Base-by-base conservation (phyloP, 805 yeast species). In the Wickerhamomyces sydowiorum region DNA sequence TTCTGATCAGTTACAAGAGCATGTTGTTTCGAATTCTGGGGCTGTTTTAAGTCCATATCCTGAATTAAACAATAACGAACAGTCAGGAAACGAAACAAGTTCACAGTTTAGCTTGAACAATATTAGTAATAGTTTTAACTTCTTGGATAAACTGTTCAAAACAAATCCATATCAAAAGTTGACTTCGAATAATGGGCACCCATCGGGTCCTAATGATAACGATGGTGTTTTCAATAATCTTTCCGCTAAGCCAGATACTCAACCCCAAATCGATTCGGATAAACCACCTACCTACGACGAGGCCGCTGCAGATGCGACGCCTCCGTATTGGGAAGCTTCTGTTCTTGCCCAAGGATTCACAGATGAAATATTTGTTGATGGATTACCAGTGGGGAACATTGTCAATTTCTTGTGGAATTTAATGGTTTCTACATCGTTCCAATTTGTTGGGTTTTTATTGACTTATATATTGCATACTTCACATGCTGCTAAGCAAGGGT, bases 401-500 rank as follows among this genome's bases (percentile, higher is more conserved):
- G 79, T 95, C 29, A 87, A 86, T 56, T 82, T 90, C 54, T 64
- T 86, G 5, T 91, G 99, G 98, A 91, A 90, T 64, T 72, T 80
- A 51, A 72, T 88, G 51, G 95, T 93, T 3, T 80, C 96, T 20
- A 74, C 87, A n/a, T 83, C 95, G 32, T 93, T 93, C 69, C 96
- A 91, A 63, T 86, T 86, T 60, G 83, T 91, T 25, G 99, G 99
- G 4, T 93, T 93, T 64, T 70, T 93, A 33, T 71, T 91, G 42
- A 90, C 98, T 7, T 93, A 90, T 59, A 67, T 91, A 36, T 69
- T 93, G 41, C 98, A 93, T 63, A 91, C 98, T 1, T 86, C 97
- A 3, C 99, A 93, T 60, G 97, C 98, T 5, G 96, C 97, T 4
- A 88, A 87, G 59, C 90, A 90, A 56, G 99, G 99, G 3, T 83